Conservation (phyloP, 108 stramenopile species). For the Discostella stelligeroides region DNA sequence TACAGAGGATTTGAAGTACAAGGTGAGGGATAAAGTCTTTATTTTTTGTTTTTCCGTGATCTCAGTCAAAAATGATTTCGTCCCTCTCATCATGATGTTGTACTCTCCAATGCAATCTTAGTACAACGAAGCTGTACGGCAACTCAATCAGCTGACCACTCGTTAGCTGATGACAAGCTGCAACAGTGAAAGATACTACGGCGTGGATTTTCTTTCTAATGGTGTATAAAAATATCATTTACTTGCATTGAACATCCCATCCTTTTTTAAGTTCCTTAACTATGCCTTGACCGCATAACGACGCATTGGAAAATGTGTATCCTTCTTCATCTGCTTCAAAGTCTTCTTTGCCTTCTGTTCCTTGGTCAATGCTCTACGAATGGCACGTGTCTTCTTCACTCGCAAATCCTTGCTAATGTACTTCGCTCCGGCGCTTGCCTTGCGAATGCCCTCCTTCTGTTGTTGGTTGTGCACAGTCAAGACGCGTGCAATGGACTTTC, state of each 20-base stretch:
- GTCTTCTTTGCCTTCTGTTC: conserved; percentile 82
- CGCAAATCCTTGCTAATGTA: conserved; percentile 95
- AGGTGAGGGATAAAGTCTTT: not conserved
- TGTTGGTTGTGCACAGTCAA: conserved; percentile 99
- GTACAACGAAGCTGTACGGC: conserved; percentile 13
- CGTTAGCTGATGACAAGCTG: not conserved
- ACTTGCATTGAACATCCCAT: not conserved
- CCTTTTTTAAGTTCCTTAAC: conserved; percentile 1
- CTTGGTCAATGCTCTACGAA: conserved; percentile 93
- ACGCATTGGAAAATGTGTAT: conserved; percentile 68
- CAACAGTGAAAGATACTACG: not conserved
- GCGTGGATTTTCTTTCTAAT: not conserved
- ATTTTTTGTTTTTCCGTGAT: not conserved
- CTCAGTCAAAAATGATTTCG: not conserved
- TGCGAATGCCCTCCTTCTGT: conserved; percentile 94
- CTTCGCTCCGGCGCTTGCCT: conserved; percentile 86
- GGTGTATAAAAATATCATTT: not conserved
- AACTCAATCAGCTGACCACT: conserved; percentile 2
- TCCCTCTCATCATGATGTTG: not conserved
- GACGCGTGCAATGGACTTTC: conserved; percentile 97
- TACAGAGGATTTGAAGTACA: conserved; percentile 42
- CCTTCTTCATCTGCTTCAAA: conserved; percentile 85
- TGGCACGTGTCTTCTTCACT: conserved; percentile 97
- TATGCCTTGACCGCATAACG: conserved; percentile 89
- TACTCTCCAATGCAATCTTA: not conserved